These are phyloP conservation scores for Polygonum aviculare DNA, from an alignment of 148 eudicot species.

Conservation along the genomic window DNA sequence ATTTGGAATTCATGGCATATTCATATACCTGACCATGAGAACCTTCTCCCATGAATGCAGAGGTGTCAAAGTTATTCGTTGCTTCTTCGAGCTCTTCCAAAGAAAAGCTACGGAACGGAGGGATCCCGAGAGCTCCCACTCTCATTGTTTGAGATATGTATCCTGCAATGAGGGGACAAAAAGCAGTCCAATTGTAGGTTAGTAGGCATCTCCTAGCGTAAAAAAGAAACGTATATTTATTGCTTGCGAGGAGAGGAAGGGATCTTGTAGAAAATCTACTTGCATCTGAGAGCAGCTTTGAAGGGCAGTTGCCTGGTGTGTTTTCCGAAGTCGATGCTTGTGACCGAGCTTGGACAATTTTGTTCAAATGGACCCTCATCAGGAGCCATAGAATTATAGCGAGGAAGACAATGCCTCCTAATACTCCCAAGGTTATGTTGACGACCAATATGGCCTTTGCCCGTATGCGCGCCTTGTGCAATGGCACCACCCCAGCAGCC, in stretches of 20 bases:
- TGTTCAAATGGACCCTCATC: slow-evolving; percentile 27
- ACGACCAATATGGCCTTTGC: slow-evolving; percentile 30
- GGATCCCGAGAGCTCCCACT: slow-evolving; percentile 72
- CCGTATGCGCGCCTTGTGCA: slow-evolving; percentile 22
- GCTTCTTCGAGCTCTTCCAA: slow-evolving; percentile 86
- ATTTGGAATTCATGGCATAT: background rate
- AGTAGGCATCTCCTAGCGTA: background rate
- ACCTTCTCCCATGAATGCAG: slow-evolving; percentile 76
- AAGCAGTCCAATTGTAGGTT: background rate
- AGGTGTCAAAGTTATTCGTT: slow-evolving; percentile 59
- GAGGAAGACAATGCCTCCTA: slow-evolving; percentile 25
- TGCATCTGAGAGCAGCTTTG: slow-evolving; percentile 60
- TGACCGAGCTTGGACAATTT: slow-evolving; percentile 21
- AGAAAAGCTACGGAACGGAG: slow-evolving; percentile 63
- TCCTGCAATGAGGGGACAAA: slow-evolving; percentile 28
- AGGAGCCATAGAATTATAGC: slow-evolving; percentile 27
- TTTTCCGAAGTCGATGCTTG: slow-evolving; percentile 36
- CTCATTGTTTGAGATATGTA: slow-evolving; percentile 72
- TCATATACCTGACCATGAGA: slow-evolving; percentile 73
- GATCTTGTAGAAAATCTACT: slow-evolving; percentile 27
- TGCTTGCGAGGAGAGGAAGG: background rate
- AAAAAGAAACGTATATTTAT: background rate
- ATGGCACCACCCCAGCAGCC: slow-evolving; percentile 73
- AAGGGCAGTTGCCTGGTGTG: slow-evolving; percentile 35
- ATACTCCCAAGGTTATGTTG: slow-evolving; percentile 44